Percentiles rank a stretch among this genome's conserved stretches.
Evolutionary conservation across 1,284 basidiomycete genomes (phyloP).

Genomic region (Cutaneotrichosporon sp.): DNA sequence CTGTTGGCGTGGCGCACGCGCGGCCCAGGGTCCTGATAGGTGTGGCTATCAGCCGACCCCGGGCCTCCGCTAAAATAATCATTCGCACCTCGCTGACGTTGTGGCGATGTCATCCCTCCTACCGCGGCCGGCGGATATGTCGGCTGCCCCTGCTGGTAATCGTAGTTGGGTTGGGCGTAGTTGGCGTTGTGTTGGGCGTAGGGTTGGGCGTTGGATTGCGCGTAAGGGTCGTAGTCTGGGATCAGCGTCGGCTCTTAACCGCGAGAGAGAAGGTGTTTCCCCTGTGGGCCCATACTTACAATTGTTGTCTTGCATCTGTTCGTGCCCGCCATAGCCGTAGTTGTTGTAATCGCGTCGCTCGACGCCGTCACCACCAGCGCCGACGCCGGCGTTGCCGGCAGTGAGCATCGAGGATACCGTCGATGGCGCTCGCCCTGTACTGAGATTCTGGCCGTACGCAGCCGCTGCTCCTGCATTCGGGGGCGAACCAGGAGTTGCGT

Average conservation of each 20-base stretch:
- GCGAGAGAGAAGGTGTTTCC: too few species aligned
- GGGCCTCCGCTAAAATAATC: constrained; percentile 1
- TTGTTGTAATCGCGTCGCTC: constrained; percentile 18
- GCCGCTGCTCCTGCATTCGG: too few species aligned
- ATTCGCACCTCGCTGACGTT: background rate
- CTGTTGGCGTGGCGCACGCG: constrained; percentile 3
- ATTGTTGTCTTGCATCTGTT: constrained; percentile 8
- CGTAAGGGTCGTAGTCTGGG: constrained; percentile 10
- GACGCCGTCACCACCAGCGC: constrained; percentile 29
- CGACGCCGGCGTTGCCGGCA: constrained; percentile 33
- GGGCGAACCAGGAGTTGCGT: too few species aligned
- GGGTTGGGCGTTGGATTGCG: constrained; percentile 17
- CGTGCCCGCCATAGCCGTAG: constrained; percentile 14
- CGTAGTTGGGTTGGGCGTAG: constrained; percentile 10
- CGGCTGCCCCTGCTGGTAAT: constrained; percentile 1
- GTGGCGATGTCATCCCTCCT: background rate
- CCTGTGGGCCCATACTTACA: background rate
- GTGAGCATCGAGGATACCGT: constrained; percentile 3
- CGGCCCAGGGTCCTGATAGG: constrained; percentile 11
- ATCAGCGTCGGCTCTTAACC: too few species aligned
- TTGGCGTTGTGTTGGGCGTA: constrained; percentile 20
- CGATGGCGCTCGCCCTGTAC: constrained; percentile 9
- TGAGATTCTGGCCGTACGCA: constrained; percentile 12
- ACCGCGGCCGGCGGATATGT: constrained; percentile 6
- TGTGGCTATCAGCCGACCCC: background rate